Conservation (phyloP, 257 asterid species). For the Pogostemon cablin region DNA sequence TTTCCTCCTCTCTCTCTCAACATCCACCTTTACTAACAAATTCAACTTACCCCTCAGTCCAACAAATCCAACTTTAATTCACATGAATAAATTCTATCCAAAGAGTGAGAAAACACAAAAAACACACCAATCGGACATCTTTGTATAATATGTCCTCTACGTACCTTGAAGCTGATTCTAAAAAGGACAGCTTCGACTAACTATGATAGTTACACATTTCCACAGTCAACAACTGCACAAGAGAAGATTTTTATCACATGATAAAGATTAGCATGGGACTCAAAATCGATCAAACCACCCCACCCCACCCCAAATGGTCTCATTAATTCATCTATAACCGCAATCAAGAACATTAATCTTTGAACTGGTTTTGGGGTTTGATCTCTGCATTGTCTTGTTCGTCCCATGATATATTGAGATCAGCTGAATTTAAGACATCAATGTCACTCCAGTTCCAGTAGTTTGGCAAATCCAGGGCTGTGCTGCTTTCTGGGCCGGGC, state of each 20-base stretch:
- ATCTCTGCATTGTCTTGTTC: conserved; percentile 29
- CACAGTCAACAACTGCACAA: conserved; percentile 29
- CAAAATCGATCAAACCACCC: neutral
- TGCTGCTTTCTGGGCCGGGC: conserved; percentile 42
- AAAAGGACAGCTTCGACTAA: conserved; percentile 47
- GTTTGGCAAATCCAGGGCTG: conserved; percentile 35
- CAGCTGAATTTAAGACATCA: conserved; percentile 40
- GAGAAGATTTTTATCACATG: conserved; percentile 6
- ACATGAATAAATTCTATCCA: conserved; percentile 29
- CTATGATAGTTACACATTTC: conserved; percentile 29
- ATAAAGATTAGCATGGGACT: neutral
- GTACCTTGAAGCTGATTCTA: conserved; percentile 43
- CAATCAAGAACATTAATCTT: conserved; percentile 6
- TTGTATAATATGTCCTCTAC: neutral
- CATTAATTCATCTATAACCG: neutral
- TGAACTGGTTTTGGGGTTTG: conserved; percentile 30
- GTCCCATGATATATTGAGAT: conserved; percentile 44
- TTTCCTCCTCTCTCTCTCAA: conserved; percentile 25
- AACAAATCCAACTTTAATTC: conserved; percentile 4
- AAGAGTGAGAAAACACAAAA: neutral
- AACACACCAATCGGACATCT: conserved; percentile 28
- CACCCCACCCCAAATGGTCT: neutral
- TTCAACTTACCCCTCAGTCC: too few species aligned
- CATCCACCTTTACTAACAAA: conserved; percentile 6
- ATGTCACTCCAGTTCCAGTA: conserved; percentile 57